phyloP scores from a whole-genome alignment of 148 eudicot species.

The Amaranthus palmeri region DNA sequence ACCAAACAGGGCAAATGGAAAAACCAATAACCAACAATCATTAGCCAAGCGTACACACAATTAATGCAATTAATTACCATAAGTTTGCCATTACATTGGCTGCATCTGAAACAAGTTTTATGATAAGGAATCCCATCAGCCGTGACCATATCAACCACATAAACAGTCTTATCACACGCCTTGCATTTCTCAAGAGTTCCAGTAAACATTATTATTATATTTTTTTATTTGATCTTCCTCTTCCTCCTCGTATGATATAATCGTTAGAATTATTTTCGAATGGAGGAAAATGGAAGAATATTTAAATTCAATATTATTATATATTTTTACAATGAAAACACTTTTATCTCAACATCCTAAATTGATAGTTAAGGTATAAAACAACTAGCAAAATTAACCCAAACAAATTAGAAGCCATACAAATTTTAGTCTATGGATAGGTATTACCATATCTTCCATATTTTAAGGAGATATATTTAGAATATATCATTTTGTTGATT shows the following conservation, averaged over 20 bases:
- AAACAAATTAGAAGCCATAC: conserved; percentile 11
- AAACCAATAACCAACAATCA: too few species aligned
- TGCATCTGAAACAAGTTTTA: conserved; percentile 75
- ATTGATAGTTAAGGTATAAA: not conserved
- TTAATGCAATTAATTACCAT: conserved; percentile 30
- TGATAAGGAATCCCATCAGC: conserved; percentile 77
- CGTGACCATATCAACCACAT: conserved; percentile 62
- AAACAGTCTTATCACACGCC: conserved; percentile 76
- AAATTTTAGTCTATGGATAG: conserved; percentile 9
- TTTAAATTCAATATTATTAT: not conserved
- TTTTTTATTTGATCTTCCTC: conserved; percentile 2
- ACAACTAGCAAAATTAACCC: not conserved
- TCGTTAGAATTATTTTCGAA: not conserved
- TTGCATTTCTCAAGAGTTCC: conserved; percentile 83
- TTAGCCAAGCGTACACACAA: too few species aligned
- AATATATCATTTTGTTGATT: not conserved
- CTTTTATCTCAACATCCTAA: not conserved
- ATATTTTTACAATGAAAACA: not conserved
- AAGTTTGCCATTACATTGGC: conserved; percentile 65
- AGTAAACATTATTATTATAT: conserved; percentile 45
- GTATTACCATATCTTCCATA: not conserved
- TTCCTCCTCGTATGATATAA: conserved; percentile 12
- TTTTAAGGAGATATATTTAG: conserved; percentile 15
- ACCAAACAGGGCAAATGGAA: too few species aligned
- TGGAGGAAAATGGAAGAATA: conserved; percentile 22